Base-by-base conservation (phyloP, 345 rosid genomes). In the Barbarea vulgaris region DNA sequence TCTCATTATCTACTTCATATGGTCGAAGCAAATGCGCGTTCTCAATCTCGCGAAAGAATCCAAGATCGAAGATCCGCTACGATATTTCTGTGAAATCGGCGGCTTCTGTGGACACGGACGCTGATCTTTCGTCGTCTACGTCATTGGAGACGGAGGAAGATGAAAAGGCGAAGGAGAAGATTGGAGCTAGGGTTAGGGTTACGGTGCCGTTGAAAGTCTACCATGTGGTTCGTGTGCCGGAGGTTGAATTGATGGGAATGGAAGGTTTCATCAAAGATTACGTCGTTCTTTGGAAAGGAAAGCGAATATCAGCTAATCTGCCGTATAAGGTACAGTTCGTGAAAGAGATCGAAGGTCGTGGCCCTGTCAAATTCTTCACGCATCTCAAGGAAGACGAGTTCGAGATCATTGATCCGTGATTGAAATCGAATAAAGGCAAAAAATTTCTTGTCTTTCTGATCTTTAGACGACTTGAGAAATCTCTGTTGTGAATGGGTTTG, bases 311-410 rank as follows among this genome's bases (percentile, higher is more conserved):
- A 15, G 96, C 99, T 4, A 90, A 89, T 81, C 54, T 89, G 21
- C 99, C 99, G 15, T 92, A 18, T 77, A 95, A 88, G 89, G 85
- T 92, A 42, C 80, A 88, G 87, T 95, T 95, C 18, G 67, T 81
- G 37, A 74, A 77, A 12, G 87, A 89, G 31, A 48, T 90, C 34
- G 86, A 82, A 77, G 97, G 85, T 55, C 87, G 91, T 15, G 93
- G 96, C 7, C 72, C 82, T 64, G 97, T 95, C 44, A 95, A 95
- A 82, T 92, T 95, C 88, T 80, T 82, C 41, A 87, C 93, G 25
- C 99, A 95, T 86, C 93, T 95, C 68, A 91, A 79, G 77, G 93
- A 90, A 47, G 93, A 89, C 12, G 99, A 95, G 81, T 87, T 95
- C 70, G 94, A 86, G 74, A 81, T 69, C 34, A 72, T 86, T 70